These are phyloP conservation scores for Trichoderma semiorbis DNA, from an alignment of 2,329 filamentous ascomycete species.

Conservation along the genomic window DNA sequence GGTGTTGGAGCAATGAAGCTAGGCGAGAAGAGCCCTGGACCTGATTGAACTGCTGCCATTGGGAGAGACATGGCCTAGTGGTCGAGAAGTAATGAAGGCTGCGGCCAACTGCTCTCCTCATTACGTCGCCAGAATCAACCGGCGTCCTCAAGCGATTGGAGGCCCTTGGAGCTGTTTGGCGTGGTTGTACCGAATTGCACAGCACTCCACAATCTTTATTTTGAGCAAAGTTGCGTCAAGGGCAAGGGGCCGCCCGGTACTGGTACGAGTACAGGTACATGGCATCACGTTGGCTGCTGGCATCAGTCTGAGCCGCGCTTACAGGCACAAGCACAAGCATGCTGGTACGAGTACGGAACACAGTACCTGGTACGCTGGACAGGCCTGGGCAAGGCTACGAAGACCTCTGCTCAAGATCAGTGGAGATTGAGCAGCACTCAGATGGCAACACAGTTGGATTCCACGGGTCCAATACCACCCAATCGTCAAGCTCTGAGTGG, in stretches of 20 bases:
- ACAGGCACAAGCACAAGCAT: neutral
- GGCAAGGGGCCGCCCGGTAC: neutral
- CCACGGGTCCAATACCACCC: conserved; percentile 14
- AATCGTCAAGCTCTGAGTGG: conserved; percentile 23
- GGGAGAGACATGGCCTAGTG: neutral
- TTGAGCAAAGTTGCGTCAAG: conserved; percentile 11
- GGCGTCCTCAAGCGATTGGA: neutral
- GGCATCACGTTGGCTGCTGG: neutral
- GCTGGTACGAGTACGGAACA: neutral
- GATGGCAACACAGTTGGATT: conserved; percentile 3
- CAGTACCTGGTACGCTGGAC: neutral
- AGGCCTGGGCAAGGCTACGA: conserved; percentile 5
- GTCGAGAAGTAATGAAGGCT: neutral
- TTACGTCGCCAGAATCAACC: neutral
- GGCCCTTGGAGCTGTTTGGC: neutral
- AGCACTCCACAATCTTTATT: conserved; percentile 14
- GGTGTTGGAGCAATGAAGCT: conserved; percentile 5
- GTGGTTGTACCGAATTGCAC: neutral
- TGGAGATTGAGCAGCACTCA: conserved; percentile 23
- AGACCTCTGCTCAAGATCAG: conserved; percentile 2
- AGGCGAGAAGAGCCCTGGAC: neutral
- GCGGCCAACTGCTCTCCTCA: neutral
- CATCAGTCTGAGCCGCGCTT: conserved; percentile 1
- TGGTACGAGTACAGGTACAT: neutral
- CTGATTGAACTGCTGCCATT: neutral